phyloP scores from a whole-genome alignment of 768 basidiomycete genomes.

The Tricholoma furcatifolium region DNA sequence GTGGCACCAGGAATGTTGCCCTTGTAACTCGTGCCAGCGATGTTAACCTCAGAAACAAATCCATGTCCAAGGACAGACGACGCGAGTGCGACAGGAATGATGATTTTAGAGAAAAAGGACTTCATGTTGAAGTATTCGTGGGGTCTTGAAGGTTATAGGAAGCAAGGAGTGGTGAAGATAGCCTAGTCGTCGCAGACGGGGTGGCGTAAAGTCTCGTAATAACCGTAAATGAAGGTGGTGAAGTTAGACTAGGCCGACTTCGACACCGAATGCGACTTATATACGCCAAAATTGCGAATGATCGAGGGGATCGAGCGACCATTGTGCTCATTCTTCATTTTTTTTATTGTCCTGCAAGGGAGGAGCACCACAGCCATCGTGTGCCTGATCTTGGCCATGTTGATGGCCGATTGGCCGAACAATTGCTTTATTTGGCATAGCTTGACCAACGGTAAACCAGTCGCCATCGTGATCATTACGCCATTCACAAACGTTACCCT shows the following conservation, averaged over 20 bases:
- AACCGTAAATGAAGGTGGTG: background rate
- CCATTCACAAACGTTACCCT: no score
- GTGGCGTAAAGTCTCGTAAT: background rate
- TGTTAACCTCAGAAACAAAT: slow-evolving; percentile 35
- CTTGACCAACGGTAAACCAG: no score
- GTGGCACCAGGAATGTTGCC: slow-evolving; percentile 31
- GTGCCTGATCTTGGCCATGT: no score
- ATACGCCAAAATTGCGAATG: background rate
- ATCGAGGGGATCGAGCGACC: background rate
- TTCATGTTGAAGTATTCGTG: slow-evolving; percentile 16
- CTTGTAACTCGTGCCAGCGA: slow-evolving; percentile 36
- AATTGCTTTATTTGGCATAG: no score
- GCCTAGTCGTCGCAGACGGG: slow-evolving; percentile 3
- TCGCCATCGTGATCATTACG: no score
- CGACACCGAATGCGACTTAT: background rate
- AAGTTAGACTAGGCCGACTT: background rate
- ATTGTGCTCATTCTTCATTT: no score
- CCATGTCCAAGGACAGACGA: slow-evolving; percentile 46
- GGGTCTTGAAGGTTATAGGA: background rate
- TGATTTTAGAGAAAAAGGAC: slow-evolving; percentile 19
- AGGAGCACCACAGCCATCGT: no score
- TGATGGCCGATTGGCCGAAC: no score
- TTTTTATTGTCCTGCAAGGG: no score
- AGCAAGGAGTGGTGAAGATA: slow-evolving; percentile 1
- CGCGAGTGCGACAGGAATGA: slow-evolving; percentile 33